Evolutionary conservation across 2,329 filamentous ascomycete genomes (phyloP), one percentile per base, ranked within the genome.

Genomic region (Botrytis aclada): DNA sequence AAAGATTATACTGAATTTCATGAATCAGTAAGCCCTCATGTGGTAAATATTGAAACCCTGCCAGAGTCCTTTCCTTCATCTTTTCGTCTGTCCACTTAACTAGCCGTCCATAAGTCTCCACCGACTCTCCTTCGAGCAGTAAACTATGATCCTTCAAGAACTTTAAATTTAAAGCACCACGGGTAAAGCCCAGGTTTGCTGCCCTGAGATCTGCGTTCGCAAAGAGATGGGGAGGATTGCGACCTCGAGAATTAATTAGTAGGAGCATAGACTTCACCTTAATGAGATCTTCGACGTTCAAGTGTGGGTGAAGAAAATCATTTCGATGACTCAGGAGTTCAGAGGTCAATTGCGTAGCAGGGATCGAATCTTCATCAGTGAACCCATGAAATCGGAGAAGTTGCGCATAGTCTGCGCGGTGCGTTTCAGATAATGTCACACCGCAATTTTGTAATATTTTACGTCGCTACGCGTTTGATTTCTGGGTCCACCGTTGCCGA

Each of bases 121-220:
- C 3, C 14, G 9, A 20, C 9, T 63, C 14, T 45, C n/a, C 39
- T 29, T 63, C 25, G 5, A 63, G 18, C n/a, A 43, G n/a, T n/a
- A 43, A 7, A 22, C 8, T 22, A 18, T 63, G 4, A 20, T 63
- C 8, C n/a, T 63, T 45, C n/a, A 43, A 16, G 20, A 32, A 43
- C 4, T 1, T 0, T 14, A 32, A 22, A 12, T n/a, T 1, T 32
- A 43, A 12, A 18, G 12, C 1, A 10, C 61, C 61, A 10, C n/a
- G 1, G 25, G 6, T 1, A 32, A 63, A 1, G 0, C 61, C 39
- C 20, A 63, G 22, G 4, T 32, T 29, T 63, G n/a, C n/a, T 14
- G 16, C 16, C 1, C n/a, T 43, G 1, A 63, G 16, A 29, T 63
- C 61, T 29, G 25, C 61, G 22, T 43, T n/a, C 7, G 20, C 4